Base-by-base conservation (phyloP, 768 basidiomycete genomes). In the Brasilioporus rufonigricans region DNA sequence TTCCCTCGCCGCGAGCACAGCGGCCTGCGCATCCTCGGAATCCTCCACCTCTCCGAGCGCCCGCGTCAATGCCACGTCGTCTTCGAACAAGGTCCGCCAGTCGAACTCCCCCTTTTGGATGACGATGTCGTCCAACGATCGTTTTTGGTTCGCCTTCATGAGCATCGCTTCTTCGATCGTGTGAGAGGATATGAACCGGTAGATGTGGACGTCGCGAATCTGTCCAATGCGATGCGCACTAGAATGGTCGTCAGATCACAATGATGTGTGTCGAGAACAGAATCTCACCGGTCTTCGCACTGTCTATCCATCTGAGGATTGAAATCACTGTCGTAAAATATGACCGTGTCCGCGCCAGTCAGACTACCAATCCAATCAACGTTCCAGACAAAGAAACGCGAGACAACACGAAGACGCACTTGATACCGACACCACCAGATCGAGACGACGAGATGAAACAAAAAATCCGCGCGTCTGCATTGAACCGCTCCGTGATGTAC, bases 201-300 rank as follows among this genome's bases (percentile, higher is more conserved):
- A 97, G 62, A 98, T 95, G 68, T 97, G 92, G 10, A 98, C 95
- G 65, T 94, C 92, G 46, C 91, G 89, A 55, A 93, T 93, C 70
- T 98, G 96, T 10, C 96, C 96, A 58, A 99, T 98, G n/a, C 96
- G 91, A 68, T 99, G 96, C 0, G 95, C 96, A 44, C 95, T 91
- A 58, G 8, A 18, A 48, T 41, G 36, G 29, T 7, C 16, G 32
- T 64, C 49, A 58, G n/a, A n/a, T n/a, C n/a, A 33, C 41, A 35
- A 40, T 27, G n/a, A 29, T 16, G 41, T 16, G 11, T 1, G 5
- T 9, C 38, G 19, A 45, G 31, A 35, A 40, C 14, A 19, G 38
- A 40, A n/a, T 62, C 80, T 57, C 66, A 87, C 86, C 89, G 80
- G 71, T 98, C 96, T 72, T 95, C 92, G 62, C 97, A 98, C 67